Percentiles rank a stretch among this genome's conserved stretches.
Conservation (phyloP, 2,329 filamentous ascomycete species). For the Pseudogymnoascus sp. region DNA sequence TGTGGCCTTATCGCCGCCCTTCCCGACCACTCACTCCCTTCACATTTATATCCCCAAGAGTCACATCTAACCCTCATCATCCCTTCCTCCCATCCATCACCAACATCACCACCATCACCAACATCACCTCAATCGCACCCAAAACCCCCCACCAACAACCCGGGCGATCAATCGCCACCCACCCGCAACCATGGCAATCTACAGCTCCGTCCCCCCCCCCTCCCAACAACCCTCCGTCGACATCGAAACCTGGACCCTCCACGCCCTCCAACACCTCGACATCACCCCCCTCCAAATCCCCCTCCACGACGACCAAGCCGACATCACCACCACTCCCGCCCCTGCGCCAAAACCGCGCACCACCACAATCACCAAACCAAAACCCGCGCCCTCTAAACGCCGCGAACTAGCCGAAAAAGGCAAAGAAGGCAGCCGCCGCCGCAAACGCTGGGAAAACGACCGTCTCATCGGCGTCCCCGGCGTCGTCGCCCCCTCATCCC, state of each 20-base stretch:
- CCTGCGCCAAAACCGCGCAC: conserved; percentile 62
- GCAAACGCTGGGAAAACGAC: conserved; percentile 94
- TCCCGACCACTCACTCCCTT: background rate
- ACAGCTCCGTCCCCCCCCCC: conserved; percentile 43
- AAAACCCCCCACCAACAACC: background rate
- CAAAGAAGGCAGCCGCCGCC: conserved; percentile 78
- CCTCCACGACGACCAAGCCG: conserved; percentile 31
- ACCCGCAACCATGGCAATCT: conserved; percentile 39
- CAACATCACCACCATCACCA: background rate
- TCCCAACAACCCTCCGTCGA: conserved; percentile 37
- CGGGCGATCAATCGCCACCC: background rate
- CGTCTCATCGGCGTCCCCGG: conserved; percentile 80
- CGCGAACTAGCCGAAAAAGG: conserved; percentile 72
- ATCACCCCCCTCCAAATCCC: background rate
- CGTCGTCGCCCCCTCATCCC: conserved; percentile 69
- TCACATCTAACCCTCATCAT: background rate
- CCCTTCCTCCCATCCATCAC: background rate
- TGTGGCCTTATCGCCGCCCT: conserved; percentile 1
- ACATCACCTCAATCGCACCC: background rate
- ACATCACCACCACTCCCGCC: conserved; percentile 39
- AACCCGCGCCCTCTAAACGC: conserved; percentile 29
- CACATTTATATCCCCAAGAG: background rate
- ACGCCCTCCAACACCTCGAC: conserved; percentile 36
- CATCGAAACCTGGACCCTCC: conserved; percentile 59
- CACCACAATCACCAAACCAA: conserved; percentile 24